These are phyloP conservation scores for Tripterygium wilfordii DNA, from an alignment of 177 flowering plant species.

Conservation along the genomic window DNA sequence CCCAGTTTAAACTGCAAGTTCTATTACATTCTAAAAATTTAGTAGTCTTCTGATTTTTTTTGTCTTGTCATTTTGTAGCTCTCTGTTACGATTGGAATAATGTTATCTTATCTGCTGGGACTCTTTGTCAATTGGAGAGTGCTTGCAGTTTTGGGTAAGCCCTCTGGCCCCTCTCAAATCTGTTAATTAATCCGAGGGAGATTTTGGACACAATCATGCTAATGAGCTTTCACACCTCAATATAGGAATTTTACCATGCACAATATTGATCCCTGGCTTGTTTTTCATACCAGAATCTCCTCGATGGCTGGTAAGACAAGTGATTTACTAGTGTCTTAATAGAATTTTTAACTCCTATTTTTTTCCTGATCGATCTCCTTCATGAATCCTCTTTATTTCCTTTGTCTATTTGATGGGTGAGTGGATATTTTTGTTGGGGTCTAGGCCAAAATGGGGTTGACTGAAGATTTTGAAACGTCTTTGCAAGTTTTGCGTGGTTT, in stretches of 20 bases:
- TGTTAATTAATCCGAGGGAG: no score
- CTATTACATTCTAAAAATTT: no score
- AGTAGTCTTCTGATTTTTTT: no score
- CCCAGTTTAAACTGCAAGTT: neutral
- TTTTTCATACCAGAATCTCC: constrained; percentile 99
- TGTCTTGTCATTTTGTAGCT: constrained; percentile 32
- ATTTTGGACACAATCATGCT: neutral
- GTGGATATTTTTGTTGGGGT: no score
- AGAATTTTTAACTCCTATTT: neutral
- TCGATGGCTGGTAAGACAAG: constrained; percentile 71
- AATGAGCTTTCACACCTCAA: no score
- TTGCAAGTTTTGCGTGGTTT: constrained; percentile 95
- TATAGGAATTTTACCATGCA: constrained; percentile 91
- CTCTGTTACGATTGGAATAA: constrained; percentile 54
- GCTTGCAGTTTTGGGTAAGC: constrained; percentile 52
- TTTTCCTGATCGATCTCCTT: neutral
- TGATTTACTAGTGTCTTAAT: neutral
- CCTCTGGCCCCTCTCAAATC: no score
- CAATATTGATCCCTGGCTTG: constrained; percentile 78
- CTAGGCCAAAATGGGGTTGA: constrained; percentile 97
- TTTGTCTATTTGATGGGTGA: constrained; percentile 1
- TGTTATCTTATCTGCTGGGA: constrained; percentile 58
- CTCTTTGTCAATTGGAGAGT: constrained; percentile 52
- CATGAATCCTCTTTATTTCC: neutral
- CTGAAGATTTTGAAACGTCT: constrained; percentile 92